phyloP scores from a whole-genome alignment of 108 stramenopile species.

The Pseudonitzschia delicatissima region DNA sequence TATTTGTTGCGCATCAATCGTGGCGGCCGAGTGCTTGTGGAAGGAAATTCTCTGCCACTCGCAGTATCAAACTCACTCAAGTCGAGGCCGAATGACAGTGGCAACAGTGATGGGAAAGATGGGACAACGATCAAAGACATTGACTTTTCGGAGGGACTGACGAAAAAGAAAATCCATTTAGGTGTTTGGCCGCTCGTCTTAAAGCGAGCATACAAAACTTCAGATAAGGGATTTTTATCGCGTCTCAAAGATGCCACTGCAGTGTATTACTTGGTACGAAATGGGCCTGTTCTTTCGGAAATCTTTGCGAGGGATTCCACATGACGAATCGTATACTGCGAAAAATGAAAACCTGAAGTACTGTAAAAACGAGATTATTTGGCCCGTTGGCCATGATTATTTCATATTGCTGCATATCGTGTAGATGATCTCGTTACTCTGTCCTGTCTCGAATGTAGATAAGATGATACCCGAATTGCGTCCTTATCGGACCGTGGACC shows the following conservation, averaged over 20 bases:
- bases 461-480: conserved; percentile 74
- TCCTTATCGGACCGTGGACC: conserved; percentile 56
- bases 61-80: background rate
- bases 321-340: no score
- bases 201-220: conserved; percentile 1
- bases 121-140: no score
- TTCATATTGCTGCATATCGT: background rate
- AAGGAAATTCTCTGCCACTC: background rate
- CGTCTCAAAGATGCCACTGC: conserved; percentile 2
- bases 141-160: background rate
- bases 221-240: background rate
- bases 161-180: background rate
- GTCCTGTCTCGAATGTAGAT: conserved; percentile 63
- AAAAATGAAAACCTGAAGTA: no score
- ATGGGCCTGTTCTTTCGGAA: background rate
- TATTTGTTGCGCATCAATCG: conserved; percentile 9
- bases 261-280: conserved; percentile 1
- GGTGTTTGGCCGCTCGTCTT: conserved; percentile 4
- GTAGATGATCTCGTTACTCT: conserved; percentile 13
- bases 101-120: background rate
- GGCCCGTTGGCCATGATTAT: background rate
- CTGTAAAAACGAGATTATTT: no score
- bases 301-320: background rate
- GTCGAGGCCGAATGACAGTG: background rate
- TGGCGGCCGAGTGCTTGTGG: conserved; percentile 5